A percentile compares a stretch with the other conserved stretches of the same genome.
Conservation (phyloP, 176 grass and related monocot genomes). For the Eragrostis nindensis region DNA sequence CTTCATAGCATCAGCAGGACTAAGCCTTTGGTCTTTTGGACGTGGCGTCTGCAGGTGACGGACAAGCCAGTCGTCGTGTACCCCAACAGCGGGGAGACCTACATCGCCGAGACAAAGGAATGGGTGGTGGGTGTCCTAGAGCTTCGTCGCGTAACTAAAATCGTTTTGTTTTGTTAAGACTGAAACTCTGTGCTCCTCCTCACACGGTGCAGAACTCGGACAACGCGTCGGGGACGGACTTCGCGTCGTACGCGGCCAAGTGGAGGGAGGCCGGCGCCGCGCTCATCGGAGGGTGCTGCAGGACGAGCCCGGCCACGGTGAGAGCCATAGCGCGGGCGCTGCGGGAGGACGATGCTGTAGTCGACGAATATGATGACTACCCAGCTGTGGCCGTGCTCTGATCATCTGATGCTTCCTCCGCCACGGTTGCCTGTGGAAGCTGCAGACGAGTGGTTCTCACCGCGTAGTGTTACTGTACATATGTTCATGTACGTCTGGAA, state of each 20-base stretch:
- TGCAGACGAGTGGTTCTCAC: background rate
- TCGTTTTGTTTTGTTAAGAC: too few species aligned
- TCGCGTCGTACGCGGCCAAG: slow-evolving; percentile 25
- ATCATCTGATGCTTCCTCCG: background rate
- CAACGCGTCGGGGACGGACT: slow-evolving; percentile 9
- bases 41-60: slow-evolving; percentile 25
- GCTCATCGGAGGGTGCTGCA: slow-evolving; percentile 40
- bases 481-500: background rate
- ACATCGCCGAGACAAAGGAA: slow-evolving; percentile 43
- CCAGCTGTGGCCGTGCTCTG: slow-evolving; percentile 36
- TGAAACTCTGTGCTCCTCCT: background rate
- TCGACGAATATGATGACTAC: slow-evolving; percentile 5
- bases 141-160: background rate
- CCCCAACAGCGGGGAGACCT: slow-evolving; percentile 46
- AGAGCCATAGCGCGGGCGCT: slow-evolving; percentile 24
- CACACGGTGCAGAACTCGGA: background rate
- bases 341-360: background rate
- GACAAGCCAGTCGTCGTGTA: slow-evolving; percentile 38
- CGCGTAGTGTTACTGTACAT: background rate
- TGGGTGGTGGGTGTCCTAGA: slow-evolving; percentile 24
- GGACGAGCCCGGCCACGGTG: slow-evolving; percentile 45
- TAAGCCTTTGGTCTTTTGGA: background rate
- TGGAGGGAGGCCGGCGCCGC: slow-evolving; percentile 24
- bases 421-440: background rate
- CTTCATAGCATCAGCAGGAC: background rate